Base-by-base conservation (phyloP, 352 stramenopile genomes). In the Globisporangium recalcitrans region DNA sequence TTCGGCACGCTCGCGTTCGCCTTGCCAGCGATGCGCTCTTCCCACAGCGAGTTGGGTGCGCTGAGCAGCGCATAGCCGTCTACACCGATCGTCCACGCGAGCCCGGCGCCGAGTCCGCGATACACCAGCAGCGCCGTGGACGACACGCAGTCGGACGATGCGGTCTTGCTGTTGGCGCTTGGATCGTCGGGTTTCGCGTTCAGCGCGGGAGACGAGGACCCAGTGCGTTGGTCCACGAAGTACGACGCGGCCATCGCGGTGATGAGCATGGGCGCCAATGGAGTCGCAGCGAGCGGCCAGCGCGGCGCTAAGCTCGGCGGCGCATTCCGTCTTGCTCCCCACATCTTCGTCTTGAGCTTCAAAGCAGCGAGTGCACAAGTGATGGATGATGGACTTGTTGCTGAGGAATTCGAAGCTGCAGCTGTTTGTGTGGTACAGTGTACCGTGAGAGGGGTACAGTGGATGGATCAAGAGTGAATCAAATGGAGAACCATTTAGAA, bases 71-170 rank as follows among this genome's bases (percentile, higher is more conserved):
- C 69, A 64, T 93, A 93, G 14, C 71, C 70, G 44, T 93, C 84
- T 36, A 90, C 81, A 40, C 68, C 77, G n/a, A 93, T 69, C 3
- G 84, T 91, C 84, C 84, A 93, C 26, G 83, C 82, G 11, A 88
- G 27, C 24, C 84, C 84, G 13, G 84, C 77, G 24, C 80, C 79
- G 21, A 91, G 31, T 7, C 84, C 84, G 52, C 82, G 77, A 47
- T 73, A 81, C 46, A 90, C 62, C 29, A 91, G 72, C 61, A 87
- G 59, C 22, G 72, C 80, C 2, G 80, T 88, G 47, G 77, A 82
- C 11, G 82, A 88, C 51, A 86, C 59, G 64, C 82, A 91, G 71
- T 91, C 82, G 4, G 63, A 64, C 19, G 73, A 74, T 51, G 72
- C 65, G 48, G 71, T 70, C 58, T 85, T 85, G 53, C 53, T 62